Conservation (phyloP, 768 basidiomycete species). For the Pleurotus tuber-regium region DNA sequence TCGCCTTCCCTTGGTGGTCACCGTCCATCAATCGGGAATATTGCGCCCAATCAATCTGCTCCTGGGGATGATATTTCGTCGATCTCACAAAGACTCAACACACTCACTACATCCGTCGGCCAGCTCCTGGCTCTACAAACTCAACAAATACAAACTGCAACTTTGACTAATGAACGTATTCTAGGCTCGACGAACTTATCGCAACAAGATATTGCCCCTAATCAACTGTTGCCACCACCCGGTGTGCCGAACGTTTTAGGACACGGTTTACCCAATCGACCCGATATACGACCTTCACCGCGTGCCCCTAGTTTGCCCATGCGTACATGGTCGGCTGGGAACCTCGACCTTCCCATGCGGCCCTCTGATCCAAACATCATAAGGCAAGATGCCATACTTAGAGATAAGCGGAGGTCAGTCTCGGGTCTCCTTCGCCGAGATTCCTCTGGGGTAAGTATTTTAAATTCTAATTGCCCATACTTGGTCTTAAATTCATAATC, state of each 20-base stretch:
- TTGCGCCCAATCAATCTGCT: slow-evolving; percentile 69
- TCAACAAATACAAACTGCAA: slow-evolving; percentile 57
- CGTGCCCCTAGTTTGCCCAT: slow-evolving; percentile 70
- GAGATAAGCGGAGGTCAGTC: slow-evolving; percentile 78
- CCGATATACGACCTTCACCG: slow-evolving; percentile 56
- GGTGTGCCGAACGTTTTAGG: slow-evolving; percentile 44
- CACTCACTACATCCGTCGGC: slow-evolving; percentile 80
- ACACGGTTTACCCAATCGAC: slow-evolving; percentile 62
- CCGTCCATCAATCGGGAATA: slow-evolving; percentile 62
- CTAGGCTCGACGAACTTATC: slow-evolving; percentile 30
- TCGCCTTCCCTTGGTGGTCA: slow-evolving; percentile 38
- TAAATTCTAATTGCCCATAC: slow-evolving; percentile 5
- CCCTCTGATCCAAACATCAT: slow-evolving; percentile 42
- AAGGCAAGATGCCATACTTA: slow-evolving; percentile 40
- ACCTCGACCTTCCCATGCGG: slow-evolving; percentile 69
- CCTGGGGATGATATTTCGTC: slow-evolving; percentile 70
- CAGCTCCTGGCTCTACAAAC: slow-evolving; percentile 82
- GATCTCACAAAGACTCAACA: slow-evolving; percentile 76
- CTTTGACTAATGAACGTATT: slow-evolving; percentile 38
- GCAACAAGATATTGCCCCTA: slow-evolving; percentile 49
- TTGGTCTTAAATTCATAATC: slow-evolving; percentile 11
- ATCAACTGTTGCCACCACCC: slow-evolving; percentile 42
- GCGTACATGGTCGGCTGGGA: slow-evolving; percentile 85
- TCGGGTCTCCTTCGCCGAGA: slow-evolving; percentile 69
- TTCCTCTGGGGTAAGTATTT: slow-evolving; percentile 61